These are phyloP conservation scores for Omphalotus guepiniiformis DNA, from an alignment of 768 basidiomycete species.

Conservation along the genomic window DNA sequence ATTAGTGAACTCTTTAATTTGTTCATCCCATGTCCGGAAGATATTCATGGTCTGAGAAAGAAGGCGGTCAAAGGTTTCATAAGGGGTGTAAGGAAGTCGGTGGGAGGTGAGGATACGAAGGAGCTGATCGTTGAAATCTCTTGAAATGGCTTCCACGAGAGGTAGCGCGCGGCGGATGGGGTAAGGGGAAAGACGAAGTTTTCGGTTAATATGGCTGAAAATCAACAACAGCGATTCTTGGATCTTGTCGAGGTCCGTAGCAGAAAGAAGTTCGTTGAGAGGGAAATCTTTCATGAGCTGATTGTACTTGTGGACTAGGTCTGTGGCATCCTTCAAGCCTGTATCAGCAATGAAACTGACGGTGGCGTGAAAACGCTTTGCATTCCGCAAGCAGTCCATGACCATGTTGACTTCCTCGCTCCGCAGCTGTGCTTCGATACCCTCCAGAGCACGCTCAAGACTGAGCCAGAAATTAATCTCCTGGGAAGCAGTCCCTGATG, in stretches of 20 bases:
- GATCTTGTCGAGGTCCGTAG: conserved; percentile 94
- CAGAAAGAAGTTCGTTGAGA: conserved; percentile 91
- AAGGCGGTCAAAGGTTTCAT: conserved; percentile 88
- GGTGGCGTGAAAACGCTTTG: conserved; percentile 95
- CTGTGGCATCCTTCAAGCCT: conserved; percentile 90
- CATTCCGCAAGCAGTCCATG: conserved; percentile 91
- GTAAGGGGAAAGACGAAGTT: conserved; percentile 93
- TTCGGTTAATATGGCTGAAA: conserved; percentile 92
- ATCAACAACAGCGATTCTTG: conserved; percentile 85
- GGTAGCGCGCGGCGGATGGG: conserved; percentile 94
- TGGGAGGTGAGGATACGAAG: conserved; percentile 87
- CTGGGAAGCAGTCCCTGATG: conserved; percentile 93
- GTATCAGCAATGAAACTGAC: conserved; percentile 98
- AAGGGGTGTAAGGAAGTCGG: conserved; percentile 89
- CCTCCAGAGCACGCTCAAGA: conserved; percentile 89
- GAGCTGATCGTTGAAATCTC: conserved; percentile 95
- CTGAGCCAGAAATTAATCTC: conserved; percentile 99
- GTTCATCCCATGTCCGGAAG: conserved; percentile 86
- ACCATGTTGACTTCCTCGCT: conserved; percentile 92
- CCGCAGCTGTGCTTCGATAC: conserved; percentile 85
- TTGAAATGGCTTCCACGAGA: conserved; percentile 96
- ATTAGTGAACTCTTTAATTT: conserved; percentile 88
- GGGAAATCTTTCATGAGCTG: conserved; percentile 99
- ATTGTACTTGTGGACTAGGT: conserved; percentile 96
- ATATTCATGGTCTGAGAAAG: conserved; percentile 72